Percentiles rank a stretch among this genome's conserved stretches.
phyloP scores from a whole-genome alignment of 2,329 filamentous ascomycete genomes.

The Aspergillus floridensis region DNA sequence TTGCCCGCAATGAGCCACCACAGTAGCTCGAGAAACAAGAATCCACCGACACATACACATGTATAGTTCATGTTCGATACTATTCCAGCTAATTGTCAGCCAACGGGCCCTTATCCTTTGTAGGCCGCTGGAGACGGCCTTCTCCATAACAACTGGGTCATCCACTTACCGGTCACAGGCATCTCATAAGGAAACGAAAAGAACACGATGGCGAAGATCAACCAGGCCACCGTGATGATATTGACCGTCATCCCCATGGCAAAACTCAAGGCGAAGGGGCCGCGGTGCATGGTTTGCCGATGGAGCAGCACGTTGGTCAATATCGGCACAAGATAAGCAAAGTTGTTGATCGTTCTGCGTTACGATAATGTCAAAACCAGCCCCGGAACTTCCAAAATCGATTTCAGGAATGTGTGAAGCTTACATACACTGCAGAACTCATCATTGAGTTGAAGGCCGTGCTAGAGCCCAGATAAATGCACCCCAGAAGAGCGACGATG shows the following conservation, averaged over 20 bases:
- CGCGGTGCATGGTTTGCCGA: conserved; percentile 43
- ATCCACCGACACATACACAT: conserved; percentile 47
- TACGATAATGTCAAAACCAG: background rate
- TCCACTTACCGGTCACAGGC: conserved; percentile 31
- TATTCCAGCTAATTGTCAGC: background rate
- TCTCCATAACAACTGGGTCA: background rate
- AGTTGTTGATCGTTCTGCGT: conserved; percentile 46
- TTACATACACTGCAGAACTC: conserved; percentile 20
- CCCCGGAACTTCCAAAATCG: no score
- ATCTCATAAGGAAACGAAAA: conserved; percentile 46
- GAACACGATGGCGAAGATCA: conserved; percentile 51
- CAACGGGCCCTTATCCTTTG: background rate
- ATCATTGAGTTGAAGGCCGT: conserved; percentile 63
- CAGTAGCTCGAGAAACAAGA: conserved; percentile 35
- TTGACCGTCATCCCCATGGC: conserved; percentile 45
- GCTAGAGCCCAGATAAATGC: conserved; percentile 64
- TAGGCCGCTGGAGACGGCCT: background rate
- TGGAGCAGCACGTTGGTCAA: conserved; percentile 47
- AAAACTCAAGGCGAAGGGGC: conserved; percentile 47
- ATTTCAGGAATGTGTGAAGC: background rate
- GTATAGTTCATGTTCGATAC: conserved; percentile 51
- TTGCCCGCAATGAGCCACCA: conserved; percentile 48
- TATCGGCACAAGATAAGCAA: conserved; percentile 49
- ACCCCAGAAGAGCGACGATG: conserved; percentile 57
- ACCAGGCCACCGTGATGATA: conserved; percentile 47